A percentile compares a stretch with the other conserved stretches of the same genome.
Conservation (phyloP, 179 eudicot genomes). For the Spinacia oleracea region DNA sequence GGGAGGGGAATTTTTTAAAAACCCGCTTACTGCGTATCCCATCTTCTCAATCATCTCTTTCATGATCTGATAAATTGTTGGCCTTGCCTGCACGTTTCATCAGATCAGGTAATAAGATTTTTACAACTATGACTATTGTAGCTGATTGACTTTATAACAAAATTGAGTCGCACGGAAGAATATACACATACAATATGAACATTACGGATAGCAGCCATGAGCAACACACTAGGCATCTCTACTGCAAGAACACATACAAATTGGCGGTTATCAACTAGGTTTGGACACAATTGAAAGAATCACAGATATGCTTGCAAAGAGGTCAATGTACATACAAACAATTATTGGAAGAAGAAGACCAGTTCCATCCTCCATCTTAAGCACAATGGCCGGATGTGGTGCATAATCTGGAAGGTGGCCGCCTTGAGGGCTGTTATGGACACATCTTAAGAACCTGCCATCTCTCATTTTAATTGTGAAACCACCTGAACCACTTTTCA, state of each 20-base stretch:
- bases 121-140: background rate
- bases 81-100: conserved; percentile 68
- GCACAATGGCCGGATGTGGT: conserved; percentile 93
- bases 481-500: conserved; percentile 83
- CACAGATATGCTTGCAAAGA: conserved; percentile 7
- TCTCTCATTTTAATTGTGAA: conserved; percentile 87
- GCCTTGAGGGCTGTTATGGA: conserved; percentile 80
- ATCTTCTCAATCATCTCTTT: conserved; percentile 91
- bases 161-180: conserved; percentile 9
- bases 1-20: background rate
- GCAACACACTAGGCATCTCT: conserved; percentile 94
- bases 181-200: conserved; percentile 65
- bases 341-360: conserved; percentile 91
- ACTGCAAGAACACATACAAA: conserved; percentile 45
- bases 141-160: conserved; percentile 7
- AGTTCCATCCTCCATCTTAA: conserved; percentile 97
- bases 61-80: conserved; percentile 87
- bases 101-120: conserved; percentile 1
- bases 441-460: conserved; percentile 76
- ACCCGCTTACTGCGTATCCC: conserved; percentile 75
- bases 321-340: conserved; percentile 65
- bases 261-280: conserved; percentile 2
- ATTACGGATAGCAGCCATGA: conserved; percentile 90
- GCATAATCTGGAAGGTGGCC: conserved; percentile 82
- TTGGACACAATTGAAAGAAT: background rate